phyloP scores from a whole-genome alignment of 768 basidiomycete species.

The Trametes cinnabarina region DNA sequence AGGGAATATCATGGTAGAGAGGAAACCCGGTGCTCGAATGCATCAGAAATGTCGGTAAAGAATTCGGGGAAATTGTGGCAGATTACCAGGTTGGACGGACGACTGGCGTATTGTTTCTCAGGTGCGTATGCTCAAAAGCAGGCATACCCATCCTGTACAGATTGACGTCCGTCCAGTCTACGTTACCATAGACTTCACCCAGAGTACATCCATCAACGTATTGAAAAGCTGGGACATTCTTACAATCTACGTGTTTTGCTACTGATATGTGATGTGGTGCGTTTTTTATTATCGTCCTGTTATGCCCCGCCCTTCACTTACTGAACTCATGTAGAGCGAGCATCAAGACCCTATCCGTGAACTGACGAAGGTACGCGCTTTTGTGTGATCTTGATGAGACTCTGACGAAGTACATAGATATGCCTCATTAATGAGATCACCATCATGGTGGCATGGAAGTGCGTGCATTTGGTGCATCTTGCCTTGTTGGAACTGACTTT shows the following conservation, averaged over 20 bases:
- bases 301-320: neutral
- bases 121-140: conserved; percentile 56
- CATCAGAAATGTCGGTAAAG: conserved; percentile 87
- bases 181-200: conserved; percentile 96
- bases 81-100: conserved; percentile 97
- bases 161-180: conserved; percentile 47
- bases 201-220: conserved; percentile 91
- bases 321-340: conserved; percentile 60
- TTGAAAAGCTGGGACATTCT: conserved; percentile 77
- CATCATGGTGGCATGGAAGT: conserved; percentile 91
- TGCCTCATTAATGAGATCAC: conserved; percentile 94
- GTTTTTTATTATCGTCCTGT: conserved; percentile 30
- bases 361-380: conserved; percentile 74
- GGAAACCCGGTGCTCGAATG: conserved; percentile 87
- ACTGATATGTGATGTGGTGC: conserved; percentile 87
- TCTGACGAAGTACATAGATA: conserved; percentile 39
- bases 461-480: conserved; percentile 25
- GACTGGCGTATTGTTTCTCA: conserved; percentile 88
- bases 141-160: neutral
- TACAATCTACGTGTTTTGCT: conserved; percentile 86
- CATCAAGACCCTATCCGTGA: conserved; percentile 91
- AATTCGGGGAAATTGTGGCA: conserved; percentile 89
- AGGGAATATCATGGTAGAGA: conserved; percentile 48
- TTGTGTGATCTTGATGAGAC: neutral
- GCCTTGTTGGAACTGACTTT: neutral